Conservation (phyloP, 768 basidiomycete genomes). For the Daedaleopsis nitida region DNA sequence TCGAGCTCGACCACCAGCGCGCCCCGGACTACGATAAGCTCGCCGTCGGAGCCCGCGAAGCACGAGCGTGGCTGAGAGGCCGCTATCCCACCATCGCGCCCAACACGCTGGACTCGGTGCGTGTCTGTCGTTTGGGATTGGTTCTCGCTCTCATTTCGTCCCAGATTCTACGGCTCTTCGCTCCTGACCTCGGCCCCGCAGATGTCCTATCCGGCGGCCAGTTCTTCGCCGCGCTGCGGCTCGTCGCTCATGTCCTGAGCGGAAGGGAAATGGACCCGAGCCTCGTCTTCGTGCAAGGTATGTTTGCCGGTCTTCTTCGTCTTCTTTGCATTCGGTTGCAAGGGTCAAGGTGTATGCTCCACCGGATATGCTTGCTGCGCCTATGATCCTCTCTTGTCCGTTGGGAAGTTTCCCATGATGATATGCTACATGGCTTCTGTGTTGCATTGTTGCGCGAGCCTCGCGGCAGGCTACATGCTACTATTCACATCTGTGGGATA, state of each 20-base stretch:
- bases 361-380: neutral
- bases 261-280: slow-evolving; percentile 65
- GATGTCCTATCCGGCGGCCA: slow-evolving; percentile 68
- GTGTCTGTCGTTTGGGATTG: slow-evolving; percentile 24
- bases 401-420: neutral
- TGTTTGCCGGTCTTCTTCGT: slow-evolving; percentile 22
- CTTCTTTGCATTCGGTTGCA: neutral
- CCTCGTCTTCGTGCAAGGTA: slow-evolving; percentile 79
- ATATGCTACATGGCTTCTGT: neutral
- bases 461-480: neutral
- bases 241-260: slow-evolving; percentile 59
- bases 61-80: slow-evolving; percentile 74
- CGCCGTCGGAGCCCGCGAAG: slow-evolving; percentile 62
- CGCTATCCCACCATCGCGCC: slow-evolving; percentile 59
- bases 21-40: slow-evolving; percentile 53
- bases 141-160: neutral
- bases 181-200: slow-evolving; percentile 50
- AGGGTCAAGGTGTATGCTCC: neutral
- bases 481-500: neutral
- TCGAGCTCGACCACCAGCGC: slow-evolving; percentile 24
- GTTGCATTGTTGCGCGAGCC: neutral
- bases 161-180: slow-evolving; percentile 69
- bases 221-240: slow-evolving; percentile 74
- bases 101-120: slow-evolving; percentile 59
- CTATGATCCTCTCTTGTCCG: neutral